Evolutionary conservation across 108 stramenopile species (phyloP).

Genomic region (Nannochloropsis gaditana): DNA sequence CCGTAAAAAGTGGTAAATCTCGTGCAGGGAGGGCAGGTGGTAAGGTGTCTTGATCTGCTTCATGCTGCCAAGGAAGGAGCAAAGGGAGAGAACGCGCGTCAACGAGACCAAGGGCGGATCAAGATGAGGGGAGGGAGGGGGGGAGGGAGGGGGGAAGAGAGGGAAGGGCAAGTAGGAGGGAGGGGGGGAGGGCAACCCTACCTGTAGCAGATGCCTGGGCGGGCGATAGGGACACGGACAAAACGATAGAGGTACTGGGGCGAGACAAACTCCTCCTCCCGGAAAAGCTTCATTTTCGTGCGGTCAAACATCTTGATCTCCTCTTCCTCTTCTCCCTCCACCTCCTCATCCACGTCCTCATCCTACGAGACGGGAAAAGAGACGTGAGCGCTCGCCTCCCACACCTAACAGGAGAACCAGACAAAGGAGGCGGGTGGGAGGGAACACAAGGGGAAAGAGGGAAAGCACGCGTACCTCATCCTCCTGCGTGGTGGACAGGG

Average conservation of each 20-base stretch:
- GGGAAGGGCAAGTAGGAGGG: background rate
- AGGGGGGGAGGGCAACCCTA: background rate
- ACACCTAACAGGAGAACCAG: too few species aligned
- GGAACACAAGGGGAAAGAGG: too few species aligned
- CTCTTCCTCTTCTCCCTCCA: background rate
- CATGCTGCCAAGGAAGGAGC: constrained; percentile 19
- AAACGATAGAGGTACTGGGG: constrained; percentile 33
- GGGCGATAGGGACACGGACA: constrained; percentile 25
- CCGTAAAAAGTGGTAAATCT: constrained; percentile 47
- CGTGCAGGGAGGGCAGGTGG: constrained; percentile 37
- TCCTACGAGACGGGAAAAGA: background rate
- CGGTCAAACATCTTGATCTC: constrained; percentile 28
- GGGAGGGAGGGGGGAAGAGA: constrained; percentile 19
- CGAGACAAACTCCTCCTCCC: constrained; percentile 39
- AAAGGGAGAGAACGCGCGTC: background rate
- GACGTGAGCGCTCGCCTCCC: background rate
- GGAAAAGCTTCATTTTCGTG: constrained; percentile 39
- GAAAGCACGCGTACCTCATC: background rate
- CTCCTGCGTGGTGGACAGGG: background rate
- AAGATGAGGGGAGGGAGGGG: background rate
- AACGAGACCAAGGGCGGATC: background rate
- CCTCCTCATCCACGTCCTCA: constrained; percentile 15
- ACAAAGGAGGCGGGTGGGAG: too few species aligned
- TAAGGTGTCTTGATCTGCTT: constrained; percentile 24
- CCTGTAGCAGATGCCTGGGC: constrained; percentile 24